Conservation (phyloP, 116 monocot genomes). For the Iris pallida region DNA sequence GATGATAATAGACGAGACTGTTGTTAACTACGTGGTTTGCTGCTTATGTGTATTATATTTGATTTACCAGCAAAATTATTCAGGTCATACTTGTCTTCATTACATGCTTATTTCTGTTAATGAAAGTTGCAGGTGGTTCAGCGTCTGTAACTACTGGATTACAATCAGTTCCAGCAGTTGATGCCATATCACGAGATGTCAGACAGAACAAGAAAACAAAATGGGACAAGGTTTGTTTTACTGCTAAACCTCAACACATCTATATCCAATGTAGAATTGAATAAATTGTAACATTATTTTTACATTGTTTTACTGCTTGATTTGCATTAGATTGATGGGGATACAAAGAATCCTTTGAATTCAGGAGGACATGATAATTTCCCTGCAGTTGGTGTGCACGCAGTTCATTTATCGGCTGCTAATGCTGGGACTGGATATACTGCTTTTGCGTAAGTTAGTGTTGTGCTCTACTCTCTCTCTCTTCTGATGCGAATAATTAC, state of each 20-base stretch:
- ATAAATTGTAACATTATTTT: not conserved
- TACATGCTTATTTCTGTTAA: not conserved
- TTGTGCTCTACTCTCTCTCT: not conserved
- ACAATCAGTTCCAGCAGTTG: constrained; percentile 25
- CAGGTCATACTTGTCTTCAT: not conserved
- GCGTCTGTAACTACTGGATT: constrained; percentile 20
- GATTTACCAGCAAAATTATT: not conserved
- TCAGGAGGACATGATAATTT: constrained; percentile 47
- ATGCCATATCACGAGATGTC: constrained; percentile 29
- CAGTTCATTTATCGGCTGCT: constrained; percentile 54
- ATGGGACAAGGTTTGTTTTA: constrained; percentile 51
- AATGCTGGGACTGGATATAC: constrained; percentile 31
- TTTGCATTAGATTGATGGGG: constrained; percentile 61
- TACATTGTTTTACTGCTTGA: constrained; percentile 1
- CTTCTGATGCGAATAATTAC: not conserved
- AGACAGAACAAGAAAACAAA: constrained; percentile 53
- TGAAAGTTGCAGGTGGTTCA: constrained; percentile 21
- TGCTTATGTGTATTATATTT: not conserved
- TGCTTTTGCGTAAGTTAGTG: constrained; percentile 27
- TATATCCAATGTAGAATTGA: not conserved
- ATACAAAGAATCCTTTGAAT: constrained; percentile 45
- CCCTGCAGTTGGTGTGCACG: constrained; percentile 35
- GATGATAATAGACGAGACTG: not conserved
- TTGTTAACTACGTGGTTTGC: not conserved
- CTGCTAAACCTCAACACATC: not conserved